phyloP scores from a whole-genome alignment of 2,329 filamentous ascomycete genomes.

The Orbilia blumenaviensis region DNA sequence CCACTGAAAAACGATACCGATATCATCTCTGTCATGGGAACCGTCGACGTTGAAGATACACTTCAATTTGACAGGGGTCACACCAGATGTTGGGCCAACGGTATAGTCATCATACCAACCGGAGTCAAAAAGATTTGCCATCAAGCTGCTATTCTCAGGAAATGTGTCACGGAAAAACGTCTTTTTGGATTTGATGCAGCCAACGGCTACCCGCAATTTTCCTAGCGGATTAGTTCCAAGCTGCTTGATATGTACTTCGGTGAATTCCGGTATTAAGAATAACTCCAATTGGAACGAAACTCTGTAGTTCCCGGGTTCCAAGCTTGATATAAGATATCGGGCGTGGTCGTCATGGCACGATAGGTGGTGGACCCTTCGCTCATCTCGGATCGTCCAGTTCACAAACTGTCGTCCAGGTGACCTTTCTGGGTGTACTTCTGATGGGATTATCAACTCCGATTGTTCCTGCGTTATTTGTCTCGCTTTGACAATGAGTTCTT shows the following conservation, averaged over 20 bases:
- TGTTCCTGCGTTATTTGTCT: constrained; percentile 40
- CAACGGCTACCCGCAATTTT: constrained; percentile 25
- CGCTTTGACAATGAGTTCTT: constrained; percentile 46
- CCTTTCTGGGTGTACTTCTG: constrained; percentile 43
- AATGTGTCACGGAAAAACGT: constrained; percentile 38
- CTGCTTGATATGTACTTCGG: constrained; percentile 27
- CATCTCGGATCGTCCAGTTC: constrained; percentile 39
- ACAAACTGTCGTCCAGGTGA: constrained; percentile 37
- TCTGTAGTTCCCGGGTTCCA: constrained; percentile 47
- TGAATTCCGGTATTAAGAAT: constrained; percentile 30
- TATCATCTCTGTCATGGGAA: constrained; percentile 31
- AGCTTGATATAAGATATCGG: constrained; percentile 31
- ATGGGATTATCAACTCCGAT: constrained; percentile 30
- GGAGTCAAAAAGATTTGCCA: constrained; percentile 13
- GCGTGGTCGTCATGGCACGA: constrained; percentile 43
- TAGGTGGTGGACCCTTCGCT: constrained; percentile 39
- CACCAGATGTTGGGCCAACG: constrained; percentile 16
- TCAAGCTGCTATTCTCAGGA: constrained; percentile 16
- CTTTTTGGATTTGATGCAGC: constrained; percentile 35
- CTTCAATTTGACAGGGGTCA: constrained; percentile 25
- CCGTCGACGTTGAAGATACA: constrained; percentile 37
- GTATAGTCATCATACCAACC: constrained; percentile 47
- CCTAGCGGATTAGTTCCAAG: constrained; percentile 22
- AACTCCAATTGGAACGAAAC: constrained; percentile 38
- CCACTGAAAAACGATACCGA: constrained; percentile 47